phyloP scores from a whole-genome alignment of 176 grass and related monocot genomes.

The Triticum turgidum region DNA sequence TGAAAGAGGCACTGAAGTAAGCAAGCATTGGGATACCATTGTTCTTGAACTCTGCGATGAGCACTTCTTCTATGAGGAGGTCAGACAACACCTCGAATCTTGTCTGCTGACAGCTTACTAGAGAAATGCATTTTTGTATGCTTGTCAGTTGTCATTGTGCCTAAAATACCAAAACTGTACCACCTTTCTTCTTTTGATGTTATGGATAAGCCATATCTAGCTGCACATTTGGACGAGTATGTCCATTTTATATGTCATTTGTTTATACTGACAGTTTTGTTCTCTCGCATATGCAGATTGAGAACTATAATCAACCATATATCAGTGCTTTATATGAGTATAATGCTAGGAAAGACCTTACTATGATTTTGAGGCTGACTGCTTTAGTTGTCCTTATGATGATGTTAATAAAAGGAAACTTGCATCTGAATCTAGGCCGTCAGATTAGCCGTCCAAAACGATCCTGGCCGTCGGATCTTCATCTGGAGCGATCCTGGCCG shows the following conservation, averaged over 20 bases:
- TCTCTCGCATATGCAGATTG: constrained; percentile 53
- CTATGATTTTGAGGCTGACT: constrained; percentile 80
- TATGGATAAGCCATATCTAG: background rate
- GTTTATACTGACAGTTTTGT: constrained; percentile 2
- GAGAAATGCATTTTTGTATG: too few species aligned
- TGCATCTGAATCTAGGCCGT: background rate
- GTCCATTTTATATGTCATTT: background rate
- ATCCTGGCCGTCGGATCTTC: too few species aligned
- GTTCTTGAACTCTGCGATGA: constrained; percentile 81
- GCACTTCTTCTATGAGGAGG: constrained; percentile 85
- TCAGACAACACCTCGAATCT: constrained; percentile 28
- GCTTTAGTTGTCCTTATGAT: constrained; percentile 71
- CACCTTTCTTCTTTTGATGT: background rate
- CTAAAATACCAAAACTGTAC: background rate
- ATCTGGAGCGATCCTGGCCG: too few species aligned
- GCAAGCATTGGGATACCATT: constrained; percentile 80
- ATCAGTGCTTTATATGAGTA: constrained; percentile 65
- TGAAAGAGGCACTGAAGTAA: constrained; percentile 56
- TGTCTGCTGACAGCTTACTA: background rate
- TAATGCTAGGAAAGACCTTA: constrained; percentile 80
- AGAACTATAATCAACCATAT: constrained; percentile 89
- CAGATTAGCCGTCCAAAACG: too few species aligned
- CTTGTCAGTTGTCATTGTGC: background rate
- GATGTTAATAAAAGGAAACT: constrained; percentile 85
- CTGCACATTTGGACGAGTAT: background rate